phyloP scores from a whole-genome alignment of 176 grass and related monocot genomes.

The Pharus latifolius region DNA sequence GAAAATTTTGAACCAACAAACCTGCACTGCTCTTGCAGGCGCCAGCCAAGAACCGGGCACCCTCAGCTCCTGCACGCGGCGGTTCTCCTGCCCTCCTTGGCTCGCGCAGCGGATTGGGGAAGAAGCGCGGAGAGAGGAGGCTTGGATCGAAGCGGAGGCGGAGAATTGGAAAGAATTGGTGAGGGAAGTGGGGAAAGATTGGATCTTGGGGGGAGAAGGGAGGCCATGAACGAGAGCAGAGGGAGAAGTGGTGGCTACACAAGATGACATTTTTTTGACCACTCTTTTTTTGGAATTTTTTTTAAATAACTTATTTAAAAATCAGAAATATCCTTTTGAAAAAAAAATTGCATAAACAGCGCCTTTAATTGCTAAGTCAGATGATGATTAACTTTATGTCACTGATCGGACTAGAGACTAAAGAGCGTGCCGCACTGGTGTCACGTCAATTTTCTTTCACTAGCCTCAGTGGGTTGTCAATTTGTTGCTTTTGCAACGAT shows the following conservation, averaged over 20 bases:
- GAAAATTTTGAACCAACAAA: constrained; percentile 1
- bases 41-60: constrained; percentile 56
- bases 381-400: no score
- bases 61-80: constrained; percentile 60
- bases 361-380: no score
- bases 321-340: no score
- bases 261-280: constrained; percentile 25
- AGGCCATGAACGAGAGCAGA: constrained; percentile 2
- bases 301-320: not conserved
- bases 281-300: not conserved
- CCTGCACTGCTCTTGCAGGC: constrained; percentile 43
- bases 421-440: no score
- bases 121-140: not conserved
- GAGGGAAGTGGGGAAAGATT: not conserved
- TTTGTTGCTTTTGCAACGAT: no score
- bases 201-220: not conserved
- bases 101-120: not conserved
- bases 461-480: no score
- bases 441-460: no score
- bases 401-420: no score
- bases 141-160: not conserved
- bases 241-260: not conserved
- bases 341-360: no score
- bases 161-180: not conserved
- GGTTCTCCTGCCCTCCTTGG: not conserved